These are phyloP conservation scores for Anthracocystis setariae DNA, from an alignment of 1,284 basidiomycete genomes.

Conservation along the genomic window DNA sequence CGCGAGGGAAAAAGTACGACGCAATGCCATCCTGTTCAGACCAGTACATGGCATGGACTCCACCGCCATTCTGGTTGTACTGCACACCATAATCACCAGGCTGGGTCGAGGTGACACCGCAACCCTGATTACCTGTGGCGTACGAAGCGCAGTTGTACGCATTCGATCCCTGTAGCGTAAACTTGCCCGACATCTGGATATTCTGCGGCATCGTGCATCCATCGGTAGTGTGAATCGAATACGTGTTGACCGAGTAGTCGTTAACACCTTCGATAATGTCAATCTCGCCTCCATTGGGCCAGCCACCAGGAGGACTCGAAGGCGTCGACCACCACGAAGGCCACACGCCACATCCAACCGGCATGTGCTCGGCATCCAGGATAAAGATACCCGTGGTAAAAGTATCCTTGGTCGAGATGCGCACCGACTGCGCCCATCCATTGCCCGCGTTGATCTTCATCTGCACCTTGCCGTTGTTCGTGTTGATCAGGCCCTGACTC, in stretches of 20 bases:
- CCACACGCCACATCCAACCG: slow-evolving; percentile 60
- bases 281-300: slow-evolving; percentile 62
- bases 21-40: slow-evolving; percentile 68
- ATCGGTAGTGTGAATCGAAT: slow-evolving; percentile 53
- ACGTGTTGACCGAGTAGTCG: slow-evolving; percentile 51
- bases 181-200: slow-evolving; percentile 40
- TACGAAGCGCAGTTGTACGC: slow-evolving; percentile 73
- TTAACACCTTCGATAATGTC: slow-evolving; percentile 63
- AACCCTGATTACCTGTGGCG: slow-evolving; percentile 74
- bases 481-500: slow-evolving; percentile 39
- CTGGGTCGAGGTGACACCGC: slow-evolving; percentile 73
- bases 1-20: slow-evolving; percentile 74
- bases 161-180: slow-evolving; percentile 48
- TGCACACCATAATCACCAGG: slow-evolving; percentile 72
- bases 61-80: slow-evolving; percentile 75
- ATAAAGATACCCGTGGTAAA: slow-evolving; percentile 56
- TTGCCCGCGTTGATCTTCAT: slow-evolving; percentile 44
- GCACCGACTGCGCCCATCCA: slow-evolving; percentile 47
- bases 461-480: slow-evolving; percentile 34
- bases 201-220: slow-evolving; percentile 39
- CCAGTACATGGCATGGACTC: slow-evolving; percentile 68
- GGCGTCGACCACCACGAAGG: slow-evolving; percentile 64
- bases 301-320: slow-evolving; percentile 30
- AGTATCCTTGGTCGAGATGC: slow-evolving; percentile 53
- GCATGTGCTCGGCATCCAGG: slow-evolving; percentile 57